These are phyloP conservation scores for Apophysomyces elegans DNA, from an alignment of 371 early-diverging fungal species.

Conservation along the genomic window DNA sequence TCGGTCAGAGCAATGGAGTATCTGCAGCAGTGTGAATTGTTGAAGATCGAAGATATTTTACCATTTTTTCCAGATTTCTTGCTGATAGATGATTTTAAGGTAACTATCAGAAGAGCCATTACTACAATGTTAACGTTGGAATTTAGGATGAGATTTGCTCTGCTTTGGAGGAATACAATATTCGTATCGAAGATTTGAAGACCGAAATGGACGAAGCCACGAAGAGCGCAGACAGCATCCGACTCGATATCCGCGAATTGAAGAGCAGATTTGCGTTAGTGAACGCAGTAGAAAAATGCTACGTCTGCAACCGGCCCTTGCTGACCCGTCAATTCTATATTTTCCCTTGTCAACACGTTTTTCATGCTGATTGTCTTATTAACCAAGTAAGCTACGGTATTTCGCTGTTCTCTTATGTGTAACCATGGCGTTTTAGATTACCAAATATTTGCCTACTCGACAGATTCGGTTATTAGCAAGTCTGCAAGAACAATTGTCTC, in stretches of 20 bases:
- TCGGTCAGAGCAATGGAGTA: slow-evolving; percentile 78
- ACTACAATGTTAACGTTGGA: background rate
- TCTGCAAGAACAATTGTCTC: slow-evolving; percentile 60
- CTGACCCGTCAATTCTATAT: slow-evolving; percentile 88
- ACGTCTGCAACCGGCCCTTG: slow-evolving; percentile 75
- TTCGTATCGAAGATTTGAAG: slow-evolving; percentile 79
- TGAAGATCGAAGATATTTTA: slow-evolving; percentile 93
- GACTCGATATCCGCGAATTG: slow-evolving; percentile 78
- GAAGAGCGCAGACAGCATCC: slow-evolving; percentile 81
- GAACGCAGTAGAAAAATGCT: slow-evolving; percentile 80
- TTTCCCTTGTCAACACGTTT: slow-evolving; percentile 95
- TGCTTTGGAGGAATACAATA: slow-evolving; percentile 86
- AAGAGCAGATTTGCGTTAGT: slow-evolving; percentile 79
- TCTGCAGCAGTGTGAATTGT: slow-evolving; percentile 75
- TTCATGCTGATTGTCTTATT: slow-evolving; percentile 90
- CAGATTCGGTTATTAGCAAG: slow-evolving; percentile 50
- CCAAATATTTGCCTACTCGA: slow-evolving; percentile 32
- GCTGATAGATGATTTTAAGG: slow-evolving; percentile 93
- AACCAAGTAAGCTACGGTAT: slow-evolving; percentile 50
- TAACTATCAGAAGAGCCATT: slow-evolving; percentile 5
- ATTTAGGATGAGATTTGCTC: slow-evolving; percentile 76
- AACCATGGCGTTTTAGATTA: slow-evolving; percentile 27
- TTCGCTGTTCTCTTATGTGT: background rate
- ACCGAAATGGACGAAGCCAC: slow-evolving; percentile 92
- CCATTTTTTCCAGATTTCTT: slow-evolving; percentile 96